Conservation (phyloP, 371 early-diverging fungal species). For the Mycotypha africana region DNA sequence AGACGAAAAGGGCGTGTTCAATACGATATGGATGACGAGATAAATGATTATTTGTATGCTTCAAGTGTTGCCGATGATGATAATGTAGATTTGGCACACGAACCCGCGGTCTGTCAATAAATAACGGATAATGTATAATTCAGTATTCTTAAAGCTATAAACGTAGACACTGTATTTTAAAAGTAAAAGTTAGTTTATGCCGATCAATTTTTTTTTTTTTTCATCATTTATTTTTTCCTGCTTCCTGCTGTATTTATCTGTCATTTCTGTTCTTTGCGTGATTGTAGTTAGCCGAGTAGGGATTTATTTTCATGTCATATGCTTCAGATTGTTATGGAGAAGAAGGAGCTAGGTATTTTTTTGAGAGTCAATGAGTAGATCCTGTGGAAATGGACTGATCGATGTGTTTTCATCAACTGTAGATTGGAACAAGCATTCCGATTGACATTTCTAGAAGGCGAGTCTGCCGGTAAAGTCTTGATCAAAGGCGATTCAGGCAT, state of each 20-base stretch:
- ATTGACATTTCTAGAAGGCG: constrained; percentile 14
- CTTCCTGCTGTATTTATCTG: too few species aligned
- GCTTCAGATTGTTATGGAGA: constrained; percentile 32
- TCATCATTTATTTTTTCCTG: too few species aligned
- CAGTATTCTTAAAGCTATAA: too few species aligned
- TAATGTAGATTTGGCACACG: constrained; percentile 5
- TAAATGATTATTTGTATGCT: constrained; percentile 21
- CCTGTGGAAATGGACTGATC: too few species aligned
- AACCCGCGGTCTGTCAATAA: constrained; percentile 11
- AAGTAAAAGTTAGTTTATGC: too few species aligned
- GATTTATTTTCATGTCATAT: constrained; percentile 6
- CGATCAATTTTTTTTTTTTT: not conserved
- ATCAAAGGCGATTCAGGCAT: constrained; percentile 38
- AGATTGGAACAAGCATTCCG: constrained; percentile 36
- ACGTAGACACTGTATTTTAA: too few species aligned
- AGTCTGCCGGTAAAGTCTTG: constrained; percentile 15
- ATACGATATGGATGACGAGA: constrained; percentile 20
- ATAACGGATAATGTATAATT: too few species aligned
- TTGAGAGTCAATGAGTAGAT: not conserved
- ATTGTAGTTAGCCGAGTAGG: too few species aligned
- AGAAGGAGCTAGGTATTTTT: constrained; percentile 34
- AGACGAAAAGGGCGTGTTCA: constrained; percentile 25
- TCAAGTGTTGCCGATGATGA: constrained; percentile 22
- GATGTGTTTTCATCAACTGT: not conserved
- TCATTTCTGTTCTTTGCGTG: too few species aligned